Percentiles rank a stretch among this genome's conserved stretches.
These are phyloP conservation scores for Middelhovenomyces tepae DNA, from an alignment of 805 yeast genomes.

Conservation along the genomic window DNA sequence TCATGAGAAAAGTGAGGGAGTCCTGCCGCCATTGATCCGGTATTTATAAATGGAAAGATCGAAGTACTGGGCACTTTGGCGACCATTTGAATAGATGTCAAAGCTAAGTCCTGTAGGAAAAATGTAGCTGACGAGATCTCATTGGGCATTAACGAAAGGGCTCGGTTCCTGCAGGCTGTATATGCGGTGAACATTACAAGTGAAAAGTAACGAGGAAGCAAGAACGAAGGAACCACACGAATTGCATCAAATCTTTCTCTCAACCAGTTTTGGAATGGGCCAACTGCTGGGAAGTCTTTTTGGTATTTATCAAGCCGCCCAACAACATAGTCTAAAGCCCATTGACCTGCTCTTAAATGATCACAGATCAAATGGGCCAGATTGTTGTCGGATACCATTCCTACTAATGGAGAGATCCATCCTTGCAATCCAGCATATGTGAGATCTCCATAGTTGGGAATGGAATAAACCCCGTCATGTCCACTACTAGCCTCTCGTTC, in stretches of 20 bases:
- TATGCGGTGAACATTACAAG: constrained; percentile 74
- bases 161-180: constrained; percentile 67
- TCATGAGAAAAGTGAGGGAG: constrained; percentile 86
- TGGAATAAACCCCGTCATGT: constrained; percentile 56
- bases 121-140: constrained; percentile 52
- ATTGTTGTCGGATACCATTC: constrained; percentile 58
- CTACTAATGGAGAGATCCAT: constrained; percentile 64
- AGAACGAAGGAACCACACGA: constrained; percentile 60
- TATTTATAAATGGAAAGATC: constrained; percentile 47
- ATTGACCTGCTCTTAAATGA: constrained; percentile 71
- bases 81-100: constrained; percentile 82
- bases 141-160: constrained; percentile 46
- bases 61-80: constrained; percentile 70
- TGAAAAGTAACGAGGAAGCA: constrained; percentile 83
- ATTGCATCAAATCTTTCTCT: constrained; percentile 53
- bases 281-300: constrained; percentile 38
- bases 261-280: constrained; percentile 62
- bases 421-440: constrained; percentile 92
- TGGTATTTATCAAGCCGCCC: constrained; percentile 51
- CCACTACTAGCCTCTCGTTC: constrained; percentile 78
- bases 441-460: constrained; percentile 67
- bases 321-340: constrained; percentile 80
- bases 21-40: constrained; percentile 89
- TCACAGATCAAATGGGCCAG: constrained; percentile 77
- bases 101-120: constrained; percentile 70